Evolutionary conservation across 306 rosid genomes (phyloP).

Genomic region (Quercus suber): DNA sequence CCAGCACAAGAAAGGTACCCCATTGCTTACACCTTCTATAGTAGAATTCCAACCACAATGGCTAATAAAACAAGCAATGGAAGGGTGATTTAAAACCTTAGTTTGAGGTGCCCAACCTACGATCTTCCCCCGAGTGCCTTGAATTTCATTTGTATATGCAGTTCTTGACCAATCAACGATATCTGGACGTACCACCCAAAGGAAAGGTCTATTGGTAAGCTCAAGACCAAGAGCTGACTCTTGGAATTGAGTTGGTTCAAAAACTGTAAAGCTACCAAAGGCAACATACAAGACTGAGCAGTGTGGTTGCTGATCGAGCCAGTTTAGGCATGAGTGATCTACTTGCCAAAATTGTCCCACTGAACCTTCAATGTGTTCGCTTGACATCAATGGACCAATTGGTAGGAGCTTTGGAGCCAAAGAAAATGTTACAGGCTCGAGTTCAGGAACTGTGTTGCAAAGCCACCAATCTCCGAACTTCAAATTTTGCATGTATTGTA

Average conservation of each 20-base stretch:
- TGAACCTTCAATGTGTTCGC: background rate
- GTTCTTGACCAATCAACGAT: background rate
- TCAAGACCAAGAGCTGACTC: slow-evolving; percentile 31
- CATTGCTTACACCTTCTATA: slow-evolving; percentile 42
- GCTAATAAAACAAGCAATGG: slow-evolving; percentile 41
- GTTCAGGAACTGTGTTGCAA: slow-evolving; percentile 38
- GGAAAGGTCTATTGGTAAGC: slow-evolving; percentile 29
- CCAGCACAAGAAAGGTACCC: slow-evolving; percentile 53
- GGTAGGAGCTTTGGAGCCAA: slow-evolving; percentile 24
- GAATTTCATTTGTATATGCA: slow-evolving; percentile 22
- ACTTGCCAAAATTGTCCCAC: slow-evolving; percentile 37
- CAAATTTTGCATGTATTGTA: slow-evolving; percentile 10
- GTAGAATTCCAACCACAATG: slow-evolving; percentile 70
- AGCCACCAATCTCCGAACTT: slow-evolving; percentile 38
- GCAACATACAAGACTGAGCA: slow-evolving; percentile 33
- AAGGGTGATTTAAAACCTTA: slow-evolving; percentile 33
- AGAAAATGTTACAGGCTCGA: slow-evolving; percentile 30
- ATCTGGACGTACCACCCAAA: slow-evolving; percentile 46
- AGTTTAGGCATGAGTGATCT: slow-evolving; percentile 27
- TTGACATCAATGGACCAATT: slow-evolving; percentile 32
- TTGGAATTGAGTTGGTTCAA: slow-evolving; percentile 29
- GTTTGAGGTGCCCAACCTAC: slow-evolving; percentile 46
- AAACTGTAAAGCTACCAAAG: slow-evolving; percentile 21
- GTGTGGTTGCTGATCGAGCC: slow-evolving; percentile 34
- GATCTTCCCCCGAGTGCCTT: slow-evolving; percentile 21